Conservation (phyloP, 441 rosid genomes). For the Mallotus repandus region DNA sequence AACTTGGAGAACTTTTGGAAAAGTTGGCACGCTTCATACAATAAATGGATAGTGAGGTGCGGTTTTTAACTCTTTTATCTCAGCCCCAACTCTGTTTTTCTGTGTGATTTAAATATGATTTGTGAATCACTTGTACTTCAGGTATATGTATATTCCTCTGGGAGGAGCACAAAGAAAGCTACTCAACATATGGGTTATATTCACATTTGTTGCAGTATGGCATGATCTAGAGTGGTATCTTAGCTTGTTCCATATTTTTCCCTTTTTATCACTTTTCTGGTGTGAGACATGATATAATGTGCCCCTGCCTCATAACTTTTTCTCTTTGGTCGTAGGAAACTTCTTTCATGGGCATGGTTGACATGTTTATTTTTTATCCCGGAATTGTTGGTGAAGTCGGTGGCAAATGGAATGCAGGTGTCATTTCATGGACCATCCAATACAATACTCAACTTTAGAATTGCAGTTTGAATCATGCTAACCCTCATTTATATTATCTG, state of each 20-base stretch:
- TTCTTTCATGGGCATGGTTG: conserved; percentile 99
- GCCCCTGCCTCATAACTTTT: conserved; percentile 27
- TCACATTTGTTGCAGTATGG: conserved; percentile 96
- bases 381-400: conserved; percentile 81
- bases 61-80: conserved; percentile 17
- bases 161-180: conserved; percentile 87
- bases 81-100: conserved; percentile 10
- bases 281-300: neutral
- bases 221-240: conserved; percentile 94
- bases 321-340: conserved; percentile 67
- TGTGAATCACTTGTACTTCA: conserved; percentile 25
- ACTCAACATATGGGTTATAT: conserved; percentile 81
- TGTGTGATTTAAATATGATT: conserved; percentile 12
- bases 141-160: conserved; percentile 96
- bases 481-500: neutral
- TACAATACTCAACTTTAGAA: neutral
- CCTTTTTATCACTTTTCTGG: neutral
- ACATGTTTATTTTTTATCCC: conserved; percentile 92
- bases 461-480: neutral
- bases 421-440: conserved; percentile 11
- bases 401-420: conserved; percentile 66
- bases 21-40: conserved; percentile 98
- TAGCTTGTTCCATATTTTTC: conserved; percentile 9
- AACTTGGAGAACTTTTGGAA: conserved; percentile 92
- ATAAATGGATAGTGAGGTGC: conserved; percentile 98